Base-by-base conservation (phyloP, 495 filamentous ascomycete genomes). In the Xylaria scruposa region DNA sequence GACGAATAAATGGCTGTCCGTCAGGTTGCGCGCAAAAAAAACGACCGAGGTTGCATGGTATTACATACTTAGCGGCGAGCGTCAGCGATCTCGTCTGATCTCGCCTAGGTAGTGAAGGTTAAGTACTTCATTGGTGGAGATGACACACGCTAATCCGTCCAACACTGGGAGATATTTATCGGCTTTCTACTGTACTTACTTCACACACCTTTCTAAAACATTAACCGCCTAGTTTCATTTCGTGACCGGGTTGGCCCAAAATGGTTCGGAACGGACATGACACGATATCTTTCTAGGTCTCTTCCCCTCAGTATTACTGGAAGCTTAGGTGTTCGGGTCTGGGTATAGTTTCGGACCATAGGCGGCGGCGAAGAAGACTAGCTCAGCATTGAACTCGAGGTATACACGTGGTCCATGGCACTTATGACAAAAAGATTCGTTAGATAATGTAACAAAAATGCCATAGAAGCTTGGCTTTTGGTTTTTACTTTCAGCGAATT, bases 1-100 rank as follows among this genome's bases (percentile, higher is more conserved):
- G 46, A 60, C 36, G 36, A 24, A 40, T 40, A 13, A 21, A 38
- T 38, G 36, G 8, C 36, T 42, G 10, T 42, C n/a, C 59, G 15
- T 36, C 26, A 19, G 19, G 63, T 36, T 51, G 36, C 44, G 53
- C 29, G 31, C 58, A 19, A 49, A 53, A n/a, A 36, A 49, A 53
- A 36, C 44, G 31, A 53, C 46, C 29, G 24, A 33, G 46, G 63
- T 24, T 31, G 44, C 63, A 67, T 46, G 17, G 42, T 47, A 46
- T 64, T 64, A 40, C 31, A 64, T 46, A n/a, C n/a, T n/a, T n/a
- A 66, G 51, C 26, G 44, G 46, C 29, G 42, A 29, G 46, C 15
- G 63, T 31, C 24, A 47, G 42, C 46, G 53, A 67, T 67, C 46
- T 53, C 63, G 31, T 53, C 62, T 24, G 40, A 31, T 26, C 58